Evolutionary conservation across 176 grass and related monocot genomes (phyloP).

Genomic region (Juncus effusus): DNA sequence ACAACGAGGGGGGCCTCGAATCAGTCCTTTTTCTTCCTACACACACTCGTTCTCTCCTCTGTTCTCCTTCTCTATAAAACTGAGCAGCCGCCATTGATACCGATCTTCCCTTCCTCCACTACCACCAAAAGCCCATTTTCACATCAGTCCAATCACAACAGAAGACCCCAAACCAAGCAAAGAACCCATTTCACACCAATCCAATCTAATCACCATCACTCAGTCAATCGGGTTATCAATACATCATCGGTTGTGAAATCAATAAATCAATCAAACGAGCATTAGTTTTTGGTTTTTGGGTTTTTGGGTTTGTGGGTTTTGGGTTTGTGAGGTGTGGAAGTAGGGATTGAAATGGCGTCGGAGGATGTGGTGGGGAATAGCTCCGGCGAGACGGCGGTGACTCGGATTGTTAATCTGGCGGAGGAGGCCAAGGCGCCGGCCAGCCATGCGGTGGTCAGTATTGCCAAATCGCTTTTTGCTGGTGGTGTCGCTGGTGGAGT

Average conservation of each 20-base stretch:
- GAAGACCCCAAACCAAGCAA: background rate
- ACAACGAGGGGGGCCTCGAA: background rate
- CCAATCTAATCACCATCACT: background rate
- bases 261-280: no score
- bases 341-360: constrained; percentile 56
- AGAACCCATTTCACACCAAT: background rate
- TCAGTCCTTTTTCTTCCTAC: constrained; percentile 13
- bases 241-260: no score
- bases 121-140: background rate
- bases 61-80: background rate
- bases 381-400: constrained; percentile 76
- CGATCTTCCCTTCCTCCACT: background rate
- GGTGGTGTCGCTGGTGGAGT: constrained; percentile 89
- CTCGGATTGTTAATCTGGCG: constrained; percentile 87
- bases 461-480: constrained; percentile 88
- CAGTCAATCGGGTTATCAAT: background rate
- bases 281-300: background rate
- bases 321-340: background rate
- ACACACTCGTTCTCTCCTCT: constrained; percentile 11
- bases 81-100: constrained; percentile 22
- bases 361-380: constrained; percentile 89
- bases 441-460: constrained; percentile 53
- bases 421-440: constrained; percentile 92
- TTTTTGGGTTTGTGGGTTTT: background rate
- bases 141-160: constrained; percentile 1